A percentile compares a stretch with the other conserved stretches of the same genome.
These are phyloP conservation scores for Colletotrichum cuscutae DNA, from an alignment of 2,329 filamentous ascomycete species.

Conservation along the genomic window DNA sequence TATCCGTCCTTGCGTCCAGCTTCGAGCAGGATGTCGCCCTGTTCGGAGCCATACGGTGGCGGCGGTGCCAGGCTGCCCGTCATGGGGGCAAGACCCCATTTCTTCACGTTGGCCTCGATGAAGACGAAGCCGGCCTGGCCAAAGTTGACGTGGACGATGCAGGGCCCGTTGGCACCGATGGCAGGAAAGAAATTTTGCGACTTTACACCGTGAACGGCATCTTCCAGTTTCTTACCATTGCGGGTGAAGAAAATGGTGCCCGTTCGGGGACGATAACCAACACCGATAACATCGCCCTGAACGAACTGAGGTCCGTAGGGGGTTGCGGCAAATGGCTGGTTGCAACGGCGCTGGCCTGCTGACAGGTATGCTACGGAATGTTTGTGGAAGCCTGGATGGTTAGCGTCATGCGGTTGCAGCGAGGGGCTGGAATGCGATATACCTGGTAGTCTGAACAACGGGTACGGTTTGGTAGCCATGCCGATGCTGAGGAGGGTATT, in stretches of 20 bases:
- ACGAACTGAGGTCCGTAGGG: conserved; percentile 86
- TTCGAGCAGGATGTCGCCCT: conserved; percentile 94
- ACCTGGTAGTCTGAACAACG: conserved; percentile 93
- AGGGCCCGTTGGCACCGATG: conserved; percentile 94
- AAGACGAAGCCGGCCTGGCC: conserved; percentile 98
- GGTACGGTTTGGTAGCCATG: conserved; percentile 96
- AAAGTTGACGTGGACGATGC: conserved; percentile 94
- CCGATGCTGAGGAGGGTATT: conserved; percentile 88
- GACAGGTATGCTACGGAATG: conserved; percentile 93
- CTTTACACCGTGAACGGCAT: conserved; percentile 92
- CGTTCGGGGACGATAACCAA: conserved; percentile 93
- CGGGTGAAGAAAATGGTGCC: conserved; percentile 98
- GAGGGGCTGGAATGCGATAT: conserved; percentile 59
- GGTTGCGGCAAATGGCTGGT: conserved; percentile 87
- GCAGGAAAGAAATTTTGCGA: conserved; percentile 97
- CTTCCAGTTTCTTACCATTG: conserved; percentile 96
- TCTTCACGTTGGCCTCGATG: conserved; percentile 99
- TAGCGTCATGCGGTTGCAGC: conserved; percentile 8
- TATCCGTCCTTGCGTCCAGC: conserved; percentile 76
- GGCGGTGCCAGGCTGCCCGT: conserved; percentile 94
- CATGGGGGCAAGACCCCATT: conserved; percentile 97
- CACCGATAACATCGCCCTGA: conserved; percentile 95
- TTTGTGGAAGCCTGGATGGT: conserved; percentile 81
- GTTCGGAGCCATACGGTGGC: conserved; percentile 95
- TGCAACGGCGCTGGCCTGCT: conserved; percentile 85